Evolutionary conservation across 805 yeast genomes (phyloP).

Genomic region (Suhomyces sp.): DNA sequence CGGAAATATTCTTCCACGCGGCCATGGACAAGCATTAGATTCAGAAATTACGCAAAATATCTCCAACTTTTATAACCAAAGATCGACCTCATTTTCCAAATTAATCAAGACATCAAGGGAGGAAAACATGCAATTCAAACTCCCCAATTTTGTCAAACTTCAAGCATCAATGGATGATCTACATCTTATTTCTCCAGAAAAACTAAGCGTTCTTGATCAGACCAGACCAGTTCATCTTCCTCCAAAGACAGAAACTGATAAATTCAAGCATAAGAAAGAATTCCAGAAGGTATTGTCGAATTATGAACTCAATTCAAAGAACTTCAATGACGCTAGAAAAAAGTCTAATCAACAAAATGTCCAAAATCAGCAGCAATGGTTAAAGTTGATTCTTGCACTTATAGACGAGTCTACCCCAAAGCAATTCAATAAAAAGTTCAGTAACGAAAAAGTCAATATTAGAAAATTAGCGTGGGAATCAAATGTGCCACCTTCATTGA

Average conservation of each 20-base stretch:
- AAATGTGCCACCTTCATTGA: slow-evolving; percentile 24
- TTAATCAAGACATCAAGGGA: slow-evolving; percentile 33
- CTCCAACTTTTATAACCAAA: slow-evolving; percentile 34
- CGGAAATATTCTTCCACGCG: neutral
- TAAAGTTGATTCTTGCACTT: slow-evolving; percentile 19
- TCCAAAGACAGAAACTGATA: slow-evolving; percentile 57
- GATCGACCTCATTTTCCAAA: slow-evolving; percentile 35
- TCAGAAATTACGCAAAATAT: slow-evolving; percentile 36
- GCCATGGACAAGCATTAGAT: slow-evolving; percentile 22
- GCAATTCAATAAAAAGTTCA: slow-evolving; percentile 24
- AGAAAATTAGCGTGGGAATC: slow-evolving; percentile 41
- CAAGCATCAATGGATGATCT: slow-evolving; percentile 57
- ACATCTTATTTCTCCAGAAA: slow-evolving; percentile 59
- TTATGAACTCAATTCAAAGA: slow-evolving; percentile 34
- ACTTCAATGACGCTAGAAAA: slow-evolving; percentile 18
- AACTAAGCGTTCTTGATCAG: slow-evolving; percentile 51
- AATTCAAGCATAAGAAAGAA: slow-evolving; percentile 55
- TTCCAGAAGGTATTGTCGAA: slow-evolving; percentile 46
- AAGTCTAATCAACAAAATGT: slow-evolving; percentile 17
- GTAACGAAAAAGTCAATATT: slow-evolving; percentile 27
- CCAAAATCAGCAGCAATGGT: slow-evolving; percentile 30
- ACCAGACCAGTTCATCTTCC: slow-evolving; percentile 74
- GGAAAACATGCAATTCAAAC: slow-evolving; percentile 32
- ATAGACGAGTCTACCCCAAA: slow-evolving; percentile 12
- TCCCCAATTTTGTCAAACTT: slow-evolving; percentile 39